These are phyloP conservation scores for Apiospora koreana DNA, from an alignment of 2,329 filamentous ascomycete genomes.

Conservation along the genomic window DNA sequence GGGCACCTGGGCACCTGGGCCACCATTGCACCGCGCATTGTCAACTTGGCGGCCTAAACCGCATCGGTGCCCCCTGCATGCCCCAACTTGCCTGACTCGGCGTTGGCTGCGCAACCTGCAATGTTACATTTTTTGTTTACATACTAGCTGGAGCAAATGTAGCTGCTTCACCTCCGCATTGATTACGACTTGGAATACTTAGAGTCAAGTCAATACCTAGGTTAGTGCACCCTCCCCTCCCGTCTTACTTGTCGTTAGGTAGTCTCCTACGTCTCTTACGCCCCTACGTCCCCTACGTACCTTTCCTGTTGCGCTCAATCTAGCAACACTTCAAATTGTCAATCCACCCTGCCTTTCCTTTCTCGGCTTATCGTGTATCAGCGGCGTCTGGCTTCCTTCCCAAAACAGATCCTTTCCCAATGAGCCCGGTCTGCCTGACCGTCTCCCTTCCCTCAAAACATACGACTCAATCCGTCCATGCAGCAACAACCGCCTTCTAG, in stretches of 20 bases:
- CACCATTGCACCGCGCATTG: too few relatives aligned
- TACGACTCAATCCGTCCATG: not conserved
- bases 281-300: not conserved
- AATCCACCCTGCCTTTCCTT: not conserved
- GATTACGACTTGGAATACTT: not conserved
- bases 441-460: not conserved
- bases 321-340: not conserved
- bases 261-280: too few relatives aligned
- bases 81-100: not conserved
- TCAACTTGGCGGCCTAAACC: not conserved
- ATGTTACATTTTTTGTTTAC: not conserved
- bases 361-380: constrained; percentile 5
- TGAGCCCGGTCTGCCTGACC: constrained; percentile 1
- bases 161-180: not conserved
- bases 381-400: not conserved
- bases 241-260: too few relatives aligned
- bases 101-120: too few relatives aligned
- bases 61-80: not conserved
- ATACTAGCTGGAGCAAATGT: too few relatives aligned
- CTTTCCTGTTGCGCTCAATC: not conserved
- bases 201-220: not conserved
- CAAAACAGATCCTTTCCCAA: constrained; percentile 6
- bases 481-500: not conserved
- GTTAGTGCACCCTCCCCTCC: not conserved
- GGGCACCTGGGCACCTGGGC: not conserved